Percentiles rank a stretch among this genome's conserved stretches.
These are phyloP conservation scores for Polychytrium aggregatum DNA, from an alignment of 192 early-diverging fungal genomes.

Conservation along the genomic window DNA sequence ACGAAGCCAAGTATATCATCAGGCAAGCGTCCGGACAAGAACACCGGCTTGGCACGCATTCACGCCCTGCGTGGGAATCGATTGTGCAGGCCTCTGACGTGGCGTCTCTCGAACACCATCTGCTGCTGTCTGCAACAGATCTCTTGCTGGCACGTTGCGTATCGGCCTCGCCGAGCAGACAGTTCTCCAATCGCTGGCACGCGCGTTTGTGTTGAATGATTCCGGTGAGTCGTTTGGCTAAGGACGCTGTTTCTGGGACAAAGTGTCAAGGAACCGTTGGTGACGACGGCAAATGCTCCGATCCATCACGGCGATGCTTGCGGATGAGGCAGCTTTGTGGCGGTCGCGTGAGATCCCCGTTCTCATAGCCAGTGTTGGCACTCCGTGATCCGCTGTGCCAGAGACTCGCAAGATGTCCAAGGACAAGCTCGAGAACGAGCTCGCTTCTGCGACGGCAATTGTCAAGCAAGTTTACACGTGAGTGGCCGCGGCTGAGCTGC, in stretches of 20 bases:
- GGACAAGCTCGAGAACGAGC: slow-evolving; percentile 29
- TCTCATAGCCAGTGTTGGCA: too few species aligned
- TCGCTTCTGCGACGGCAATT: slow-evolving; percentile 35
- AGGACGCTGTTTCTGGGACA: too few species aligned
- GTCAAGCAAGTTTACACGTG: slow-evolving; percentile 62
- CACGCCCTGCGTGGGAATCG: too few species aligned
- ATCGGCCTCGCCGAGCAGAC: slow-evolving; percentile 95
- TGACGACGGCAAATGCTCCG: too few species aligned
- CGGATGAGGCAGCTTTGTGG: too few species aligned
- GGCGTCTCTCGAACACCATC: neutral
- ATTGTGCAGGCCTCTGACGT: neutral
- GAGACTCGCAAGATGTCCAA: slow-evolving; percentile 13
- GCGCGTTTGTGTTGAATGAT: slow-evolving; percentile 59
- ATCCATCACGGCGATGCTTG: too few species aligned
- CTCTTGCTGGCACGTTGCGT: slow-evolving; percentile 85
- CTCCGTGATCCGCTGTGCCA: too few species aligned
- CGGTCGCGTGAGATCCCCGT: too few species aligned
- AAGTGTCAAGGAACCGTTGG: too few species aligned
- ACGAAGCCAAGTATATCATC: slow-evolving; percentile 82
- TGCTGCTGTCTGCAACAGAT: slow-evolving; percentile 28
- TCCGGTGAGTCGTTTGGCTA: slow-evolving; percentile 27
- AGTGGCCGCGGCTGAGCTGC: neutral
- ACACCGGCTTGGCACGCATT: neutral
- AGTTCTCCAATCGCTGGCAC: slow-evolving; percentile 77
- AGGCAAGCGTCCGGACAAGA: slow-evolving; percentile 26